A percentile compares a stretch with the other conserved stretches of the same genome.
phyloP scores from a whole-genome alignment of 2,329 filamentous ascomycete genomes.

The Ustulina deusta region DNA sequence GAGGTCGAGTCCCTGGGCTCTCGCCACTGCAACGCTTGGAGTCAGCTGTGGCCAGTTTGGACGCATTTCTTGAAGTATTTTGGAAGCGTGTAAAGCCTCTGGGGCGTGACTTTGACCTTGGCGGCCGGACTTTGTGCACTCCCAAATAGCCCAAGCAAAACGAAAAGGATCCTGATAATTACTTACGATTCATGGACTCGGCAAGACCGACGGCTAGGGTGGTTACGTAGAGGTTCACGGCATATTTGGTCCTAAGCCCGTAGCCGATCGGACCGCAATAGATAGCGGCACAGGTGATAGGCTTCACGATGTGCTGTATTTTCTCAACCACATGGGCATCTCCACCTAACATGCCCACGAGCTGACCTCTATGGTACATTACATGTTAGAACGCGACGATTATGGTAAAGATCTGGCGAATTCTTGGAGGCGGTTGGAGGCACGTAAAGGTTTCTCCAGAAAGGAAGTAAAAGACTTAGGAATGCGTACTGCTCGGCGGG shows the following conservation, averaged over 20 bases:
- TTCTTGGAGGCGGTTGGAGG: background rate
- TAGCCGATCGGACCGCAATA: conserved; percentile 52
- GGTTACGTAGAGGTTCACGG: conserved; percentile 50
- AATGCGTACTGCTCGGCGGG: conserved; percentile 47
- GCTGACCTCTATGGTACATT: conserved; percentile 36
- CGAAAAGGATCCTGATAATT: background rate
- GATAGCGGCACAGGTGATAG: conserved; percentile 49
- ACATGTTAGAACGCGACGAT: background rate
- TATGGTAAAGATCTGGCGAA: background rate
- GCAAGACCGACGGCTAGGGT: conserved; percentile 50
- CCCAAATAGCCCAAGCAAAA: background rate
- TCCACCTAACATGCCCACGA: conserved; percentile 53
- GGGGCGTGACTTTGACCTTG: background rate
- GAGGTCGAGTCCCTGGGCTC: conserved; percentile 50
- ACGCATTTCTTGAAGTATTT: background rate
- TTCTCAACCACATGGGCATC: conserved; percentile 44
- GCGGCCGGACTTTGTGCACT: background rate
- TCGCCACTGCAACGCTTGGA: conserved; percentile 40
- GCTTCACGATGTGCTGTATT: conserved; percentile 44
- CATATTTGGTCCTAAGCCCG: conserved; percentile 52
- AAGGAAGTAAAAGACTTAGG: background rate
- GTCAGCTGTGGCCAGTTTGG: background rate
- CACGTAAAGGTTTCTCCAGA: background rate
- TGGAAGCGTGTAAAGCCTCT: background rate
- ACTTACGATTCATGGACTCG: conserved; percentile 48